A percentile compares a stretch with the other conserved stretches of the same genome.
Conservation (phyloP, 140 eudicot genomes). For the Ambrosia hybrid region DNA sequence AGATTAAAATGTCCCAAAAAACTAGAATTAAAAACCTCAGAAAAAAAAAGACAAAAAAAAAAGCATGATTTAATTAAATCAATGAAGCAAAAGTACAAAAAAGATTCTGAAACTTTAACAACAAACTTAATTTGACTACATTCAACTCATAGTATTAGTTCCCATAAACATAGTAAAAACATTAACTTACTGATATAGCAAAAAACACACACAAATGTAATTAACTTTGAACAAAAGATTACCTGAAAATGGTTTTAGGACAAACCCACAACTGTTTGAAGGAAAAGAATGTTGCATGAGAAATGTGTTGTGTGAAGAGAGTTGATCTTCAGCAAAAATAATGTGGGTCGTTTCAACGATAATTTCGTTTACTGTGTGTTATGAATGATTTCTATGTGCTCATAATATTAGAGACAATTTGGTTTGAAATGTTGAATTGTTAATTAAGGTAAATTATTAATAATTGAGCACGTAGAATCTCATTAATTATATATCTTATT, state of each 20-base stretch:
- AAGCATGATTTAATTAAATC: too few species aligned
- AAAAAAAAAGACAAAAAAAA: not conserved
- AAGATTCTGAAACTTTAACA: too few species aligned
- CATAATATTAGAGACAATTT: conserved; percentile 12
- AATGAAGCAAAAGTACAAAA: too few species aligned
- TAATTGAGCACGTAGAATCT: not conserved
- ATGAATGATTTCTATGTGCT: conserved; percentile 13
- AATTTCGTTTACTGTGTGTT: conserved; percentile 29
- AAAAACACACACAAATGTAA: conserved; percentile 9
- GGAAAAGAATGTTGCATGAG: conserved; percentile 23
- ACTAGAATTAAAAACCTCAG: conserved; percentile 9
- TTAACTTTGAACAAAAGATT: conserved; percentile 15
- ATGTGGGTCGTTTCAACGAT: conserved; percentile 28
- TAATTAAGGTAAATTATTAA: not conserved
- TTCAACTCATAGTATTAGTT: conserved; percentile 11
- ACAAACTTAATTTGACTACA: conserved; percentile 15
- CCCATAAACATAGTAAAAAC: conserved; percentile 1
- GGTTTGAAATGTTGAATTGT: conserved; percentile 14
- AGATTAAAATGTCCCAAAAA: conserved; percentile 16
- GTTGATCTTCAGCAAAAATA: conserved; percentile 28
- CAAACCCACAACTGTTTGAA: conserved; percentile 30
- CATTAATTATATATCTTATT: not conserved
- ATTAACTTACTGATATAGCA: conserved; percentile 4
- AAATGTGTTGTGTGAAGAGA: conserved; percentile 21
- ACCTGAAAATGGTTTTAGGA: conserved; percentile 35